Base-by-base conservation (phyloP, 2,329 filamentous ascomycete species). In the Verticillium klebahnii region DNA sequence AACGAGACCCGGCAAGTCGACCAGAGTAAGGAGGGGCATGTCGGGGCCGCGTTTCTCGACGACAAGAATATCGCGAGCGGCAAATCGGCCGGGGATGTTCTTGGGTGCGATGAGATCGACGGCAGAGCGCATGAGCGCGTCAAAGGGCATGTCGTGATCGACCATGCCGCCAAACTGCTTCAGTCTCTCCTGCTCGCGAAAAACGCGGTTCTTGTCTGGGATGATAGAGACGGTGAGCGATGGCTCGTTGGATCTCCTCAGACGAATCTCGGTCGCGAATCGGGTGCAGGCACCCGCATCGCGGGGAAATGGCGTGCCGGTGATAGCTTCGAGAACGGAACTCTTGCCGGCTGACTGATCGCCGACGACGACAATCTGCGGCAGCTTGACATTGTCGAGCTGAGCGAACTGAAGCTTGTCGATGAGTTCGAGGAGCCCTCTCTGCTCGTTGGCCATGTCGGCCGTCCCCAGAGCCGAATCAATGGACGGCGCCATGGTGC, bases 271-370 rank as follows among this genome's bases (percentile, higher is more conserved):
- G 31, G 85, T 87, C 4, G 85, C 81, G 63, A 87, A 88, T 19
- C 85, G 77, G 0, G 86, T 89, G 66, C 86, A 89, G 2, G 86
- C 78, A 56, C 80, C 84, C 58, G 84, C 83, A 63, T 85, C 83
- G 61, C 82, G 77, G 0, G 85, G 86, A 56, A 89, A 89, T 0
- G 82, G 80, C 11, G 86, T 85, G 29, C 84, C 84, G 0, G 85
- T 87, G 40, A 89, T 77, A n/a, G 85, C 85, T 67, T 88, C 85
- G 2, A 89, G 78, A 1, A 87, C 83, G 5, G 85, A 88, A 66
- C 82, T 86, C 71, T 89, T 89, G 23, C 86, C 86, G 6, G 84
- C 82, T 1, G 84, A 87, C 71, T 88, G 85, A 69, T 88, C 85
- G 34, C 86, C 85, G 37, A 86, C 86, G 29, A 88, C 85, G 56